Base-by-base conservation (phyloP, 2,329 filamentous ascomycete genomes). In the Pyrenochaeta sp. region DNA sequence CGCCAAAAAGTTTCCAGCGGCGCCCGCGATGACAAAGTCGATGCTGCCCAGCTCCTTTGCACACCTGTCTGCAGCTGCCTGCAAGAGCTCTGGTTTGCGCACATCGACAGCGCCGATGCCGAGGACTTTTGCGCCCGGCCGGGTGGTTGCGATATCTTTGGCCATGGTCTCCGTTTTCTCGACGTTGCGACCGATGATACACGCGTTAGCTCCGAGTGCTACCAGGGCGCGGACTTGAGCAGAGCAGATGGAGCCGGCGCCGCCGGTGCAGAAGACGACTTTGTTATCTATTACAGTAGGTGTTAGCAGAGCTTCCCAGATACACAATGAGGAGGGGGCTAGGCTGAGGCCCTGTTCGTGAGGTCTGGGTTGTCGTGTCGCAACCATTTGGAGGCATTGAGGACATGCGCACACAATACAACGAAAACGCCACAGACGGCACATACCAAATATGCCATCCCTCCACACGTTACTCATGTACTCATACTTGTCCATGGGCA, bases 251-350 rank as follows among this genome's bases (percentile, higher is more conserved):
- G 91, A 90, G 54, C 95, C 94, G 5, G 93, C 93, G 51, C 95
- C 95, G 57, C 95, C 95, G 3, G 95, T 99, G 72, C 96, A 96
- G 79, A 98, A 97, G 67, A 94, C 87, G 44, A 98, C 93, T 72
- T 95, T 94, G 75, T 90, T 88, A 62, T 90, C 92, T 96, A 69
- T 15, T 3, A 6, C n/a, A 8, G 12, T 25, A 12, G 24, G 2
- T 32, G 50, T 64, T 12, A 60, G 59, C 50, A 34, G 25, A 13
- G 6, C 3, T n/a, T 44, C 25, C 4, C 19, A 22, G 27, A 40
- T 19, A 19, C 3, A 19, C 3, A n/a, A n/a, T 39, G 36, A 39
- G 36, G 15, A 36, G 34, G 8, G 34, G 3, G 13, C 13, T 39
- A 15, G 36, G 15, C 13, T 5, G 8, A 3, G 12, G 3, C 8